Base-by-base conservation (phyloP, 2,329 filamentous ascomycete genomes). In the Fusarium drepaniforme region DNA sequence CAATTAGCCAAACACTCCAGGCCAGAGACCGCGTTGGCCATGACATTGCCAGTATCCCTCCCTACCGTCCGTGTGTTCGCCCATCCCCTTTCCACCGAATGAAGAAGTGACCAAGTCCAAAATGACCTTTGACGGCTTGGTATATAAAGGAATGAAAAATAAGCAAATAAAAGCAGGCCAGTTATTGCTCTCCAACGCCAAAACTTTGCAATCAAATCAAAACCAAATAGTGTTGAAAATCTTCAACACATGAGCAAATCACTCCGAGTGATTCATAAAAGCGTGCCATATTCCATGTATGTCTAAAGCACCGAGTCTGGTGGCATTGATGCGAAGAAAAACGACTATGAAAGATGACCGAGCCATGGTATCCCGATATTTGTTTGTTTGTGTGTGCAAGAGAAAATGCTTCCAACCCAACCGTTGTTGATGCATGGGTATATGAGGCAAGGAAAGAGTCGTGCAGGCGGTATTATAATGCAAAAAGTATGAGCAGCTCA, bases 111-210 rank as follows among this genome's bases (percentile, higher is more conserved):
- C 59, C 33, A 23, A 49, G 64, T 64, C 68, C 59, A 63, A 60
- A 28, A 21, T 62, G 46, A 71, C 40, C 61, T 46, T 37, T 56
- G 40, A 38, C 67, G 68, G 56, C 7, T 60, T 68, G 38, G 63
- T 71, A 68, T 68, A 40, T 64, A 59, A 61, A 63, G 38, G 8
- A 35, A 69, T 67, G 30, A 59, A 46, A 66, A 66, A 16, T 56
- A 68, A 59, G 66, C 44, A 61, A 42, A 67, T 64, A 56, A 75
- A 66, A 72, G 65, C 53, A 63, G 60, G 25, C 67, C 64, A 57
- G 44, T 70, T 66, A 30, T 66, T 67, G 57, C 72, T 75, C 67
- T 73, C 64, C 61, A 75, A 78, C 77, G 73, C 77, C 77, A 65
- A 58, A 44, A 78, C 33, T 70, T 60, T 63, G 67, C 66, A 68